Conservation (phyloP, 2,329 filamentous ascomycete species). For the Cladophialophora psammophila region DNA sequence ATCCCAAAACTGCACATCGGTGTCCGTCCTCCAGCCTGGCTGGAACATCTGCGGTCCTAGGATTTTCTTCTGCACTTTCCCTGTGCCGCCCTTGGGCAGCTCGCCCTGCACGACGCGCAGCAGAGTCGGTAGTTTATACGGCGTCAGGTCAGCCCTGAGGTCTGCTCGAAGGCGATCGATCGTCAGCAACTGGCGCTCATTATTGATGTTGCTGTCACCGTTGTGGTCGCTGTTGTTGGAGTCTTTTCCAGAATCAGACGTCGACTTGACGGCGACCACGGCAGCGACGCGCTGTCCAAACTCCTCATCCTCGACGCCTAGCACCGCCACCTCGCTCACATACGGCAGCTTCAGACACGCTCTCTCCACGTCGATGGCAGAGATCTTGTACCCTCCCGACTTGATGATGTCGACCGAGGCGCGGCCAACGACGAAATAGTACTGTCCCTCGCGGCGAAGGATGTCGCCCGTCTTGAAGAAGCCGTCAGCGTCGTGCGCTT, state of each 20-base stretch:
- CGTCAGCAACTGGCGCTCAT: not conserved
- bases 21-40: not conserved
- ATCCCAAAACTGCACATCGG: constrained; percentile 7
- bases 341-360: constrained; percentile 56
- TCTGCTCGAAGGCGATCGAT: constrained; percentile 12
- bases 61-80: constrained; percentile 13
- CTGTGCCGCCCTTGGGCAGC: constrained; percentile 11
- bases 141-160: not conserved
- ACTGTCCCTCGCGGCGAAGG: constrained; percentile 35
- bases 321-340: constrained; percentile 57
- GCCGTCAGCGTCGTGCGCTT: constrained; percentile 43
- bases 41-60: constrained; percentile 13
- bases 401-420: constrained; percentile 60
- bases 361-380: constrained; percentile 57
- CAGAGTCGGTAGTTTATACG: constrained; percentile 10
- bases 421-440: constrained; percentile 58
- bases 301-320: constrained; percentile 57
- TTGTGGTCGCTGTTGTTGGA: no score
- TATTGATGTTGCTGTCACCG: no score
- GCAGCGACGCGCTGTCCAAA: constrained; percentile 54
- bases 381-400: constrained; percentile 59
- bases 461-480: constrained; percentile 53
- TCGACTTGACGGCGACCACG: not conserved
- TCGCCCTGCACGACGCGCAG: constrained; percentile 11
- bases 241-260: constrained; percentile 6